Percentiles rank a stretch among this genome's conserved stretches.
Conservation (phyloP, 225 moss, liverwort and hornwort genomes). For the Physcomitrium patens region DNA sequence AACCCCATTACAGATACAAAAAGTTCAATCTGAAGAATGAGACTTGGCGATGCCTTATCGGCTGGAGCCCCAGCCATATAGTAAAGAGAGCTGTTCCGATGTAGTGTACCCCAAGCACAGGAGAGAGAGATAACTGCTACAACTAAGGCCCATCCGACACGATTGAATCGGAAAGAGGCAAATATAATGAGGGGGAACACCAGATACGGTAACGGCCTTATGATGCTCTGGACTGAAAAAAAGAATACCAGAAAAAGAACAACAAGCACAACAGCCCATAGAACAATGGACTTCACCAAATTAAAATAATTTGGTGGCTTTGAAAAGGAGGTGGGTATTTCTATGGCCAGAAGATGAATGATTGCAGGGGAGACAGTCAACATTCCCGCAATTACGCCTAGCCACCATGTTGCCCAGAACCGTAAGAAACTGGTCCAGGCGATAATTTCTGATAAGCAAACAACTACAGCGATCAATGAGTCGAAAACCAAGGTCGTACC, state of each 20-base stretch:
- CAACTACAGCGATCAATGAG: slow-evolving; percentile 42
- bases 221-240: slow-evolving; percentile 30
- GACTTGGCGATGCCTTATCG: slow-evolving; percentile 54
- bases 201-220: slow-evolving; percentile 65
- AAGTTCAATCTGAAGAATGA: slow-evolving; percentile 71
- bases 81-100: slow-evolving; percentile 37
- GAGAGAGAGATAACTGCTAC: slow-evolving; percentile 49
- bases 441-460: slow-evolving; percentile 47
- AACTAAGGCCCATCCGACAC: slow-evolving; percentile 62
- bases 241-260: slow-evolving; percentile 27
- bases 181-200: slow-evolving; percentile 68
- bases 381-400: slow-evolving; percentile 56
- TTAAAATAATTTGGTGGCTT: slow-evolving; percentile 37
- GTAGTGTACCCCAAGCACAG: slow-evolving; percentile 47
- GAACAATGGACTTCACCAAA: slow-evolving; percentile 15
- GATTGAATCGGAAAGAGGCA: slow-evolving; percentile 75
- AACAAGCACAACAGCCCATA: slow-evolving; percentile 41
- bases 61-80: slow-evolving; percentile 36
- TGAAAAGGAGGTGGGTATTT: slow-evolving; percentile 2
- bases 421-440: slow-evolving; percentile 44
- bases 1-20: slow-evolving; percentile 66
- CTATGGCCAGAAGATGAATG: slow-evolving; percentile 42
- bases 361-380: slow-evolving; percentile 56
- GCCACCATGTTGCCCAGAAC: slow-evolving; percentile 65
- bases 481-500: slow-evolving; percentile 42